phyloP scores from a whole-genome alignment of 2,329 filamentous ascomycete species.

The Trichoderma asperellum region DNA sequence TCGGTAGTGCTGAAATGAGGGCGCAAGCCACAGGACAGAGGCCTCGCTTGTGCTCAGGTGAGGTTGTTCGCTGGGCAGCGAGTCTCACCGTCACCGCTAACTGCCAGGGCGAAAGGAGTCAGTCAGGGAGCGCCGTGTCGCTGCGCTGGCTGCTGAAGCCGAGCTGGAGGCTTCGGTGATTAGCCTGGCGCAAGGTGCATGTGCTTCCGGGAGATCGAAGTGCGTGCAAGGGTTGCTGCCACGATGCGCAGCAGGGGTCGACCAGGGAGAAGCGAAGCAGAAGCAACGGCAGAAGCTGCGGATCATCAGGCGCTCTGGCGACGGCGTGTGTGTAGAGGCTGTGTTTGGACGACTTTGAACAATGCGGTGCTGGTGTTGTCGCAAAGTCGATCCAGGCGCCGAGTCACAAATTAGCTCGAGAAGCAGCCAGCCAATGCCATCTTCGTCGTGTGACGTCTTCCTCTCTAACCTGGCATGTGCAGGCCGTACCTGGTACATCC shows the following conservation, averaged over 20 bases:
- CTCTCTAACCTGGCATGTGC: not conserved
- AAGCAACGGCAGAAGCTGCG: not conserved
- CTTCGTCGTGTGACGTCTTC: not conserved
- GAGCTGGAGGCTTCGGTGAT: not conserved
- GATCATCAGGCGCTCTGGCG: not conserved
- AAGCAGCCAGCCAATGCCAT: not conserved
- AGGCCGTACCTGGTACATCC: not conserved
- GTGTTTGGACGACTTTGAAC: not conserved
- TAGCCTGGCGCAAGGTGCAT: not conserved
- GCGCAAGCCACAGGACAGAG: not conserved
- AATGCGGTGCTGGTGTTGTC: not conserved
- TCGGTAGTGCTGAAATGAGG: not conserved
- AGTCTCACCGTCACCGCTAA: not conserved
- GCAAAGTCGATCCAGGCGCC: not conserved
- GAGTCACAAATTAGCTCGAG: not conserved
- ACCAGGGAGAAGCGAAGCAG: not conserved
- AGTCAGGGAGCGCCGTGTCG: not conserved
- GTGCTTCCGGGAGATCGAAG: not conserved
- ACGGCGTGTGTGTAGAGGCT: not conserved
- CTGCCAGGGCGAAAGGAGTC: not conserved
- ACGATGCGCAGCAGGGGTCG: not conserved
- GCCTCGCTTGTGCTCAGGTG: not conserved
- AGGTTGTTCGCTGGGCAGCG: not conserved
- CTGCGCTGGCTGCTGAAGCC: not conserved
- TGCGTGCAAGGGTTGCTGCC: not conserved